These are phyloP conservation scores for Alternaria sp. DNA, from an alignment of 2,329 filamentous ascomycete genomes.

Conservation along the genomic window DNA sequence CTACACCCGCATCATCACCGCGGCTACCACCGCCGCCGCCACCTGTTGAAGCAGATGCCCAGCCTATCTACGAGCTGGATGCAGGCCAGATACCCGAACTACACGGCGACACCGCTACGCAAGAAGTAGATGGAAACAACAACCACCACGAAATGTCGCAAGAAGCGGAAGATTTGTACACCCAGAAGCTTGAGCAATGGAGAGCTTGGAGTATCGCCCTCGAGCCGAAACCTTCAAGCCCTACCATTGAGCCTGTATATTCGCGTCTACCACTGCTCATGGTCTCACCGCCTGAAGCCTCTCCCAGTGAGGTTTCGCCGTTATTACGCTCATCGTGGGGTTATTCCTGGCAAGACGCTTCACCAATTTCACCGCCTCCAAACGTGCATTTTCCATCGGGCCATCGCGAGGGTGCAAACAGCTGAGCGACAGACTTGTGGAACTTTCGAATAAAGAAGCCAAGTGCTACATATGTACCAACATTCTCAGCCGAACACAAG, in stretches of 20 bases:
- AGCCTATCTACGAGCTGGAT: slow-evolving; percentile 34
- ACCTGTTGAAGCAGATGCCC: slow-evolving; percentile 35
- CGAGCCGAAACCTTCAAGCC: slow-evolving; percentile 1
- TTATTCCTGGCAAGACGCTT: slow-evolving; percentile 2
- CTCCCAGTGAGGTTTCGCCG: slow-evolving; percentile 20
- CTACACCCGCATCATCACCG: slow-evolving; percentile 1
- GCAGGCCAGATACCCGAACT: slow-evolving; percentile 34
- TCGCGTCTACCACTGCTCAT: slow-evolving; percentile 12
- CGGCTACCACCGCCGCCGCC: slow-evolving; percentile 4
- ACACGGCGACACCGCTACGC: slow-evolving; percentile 25
- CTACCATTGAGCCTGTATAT: neutral
- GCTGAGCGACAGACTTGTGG: neutral
- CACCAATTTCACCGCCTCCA: slow-evolving; percentile 20
- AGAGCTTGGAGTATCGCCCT: slow-evolving; percentile 17
- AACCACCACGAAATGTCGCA: slow-evolving; percentile 5
- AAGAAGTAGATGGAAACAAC: slow-evolving; percentile 26
- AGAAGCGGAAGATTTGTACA: slow-evolving; percentile 23
- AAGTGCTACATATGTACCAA: neutral
- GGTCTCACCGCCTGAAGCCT: slow-evolving; percentile 14
- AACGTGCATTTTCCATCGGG: slow-evolving; percentile 17
- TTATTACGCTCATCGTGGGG: slow-evolving; percentile 19
- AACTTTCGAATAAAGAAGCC: neutral
- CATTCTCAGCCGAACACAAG: neutral
- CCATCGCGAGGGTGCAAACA: neutral
- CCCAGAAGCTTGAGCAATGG: slow-evolving; percentile 22